Evolutionary conservation across 2,329 filamentous ascomycete species (phyloP), one percentile per base, ranked within the genome.

Genomic region (Paraphaeosphaeria minitans): DNA sequence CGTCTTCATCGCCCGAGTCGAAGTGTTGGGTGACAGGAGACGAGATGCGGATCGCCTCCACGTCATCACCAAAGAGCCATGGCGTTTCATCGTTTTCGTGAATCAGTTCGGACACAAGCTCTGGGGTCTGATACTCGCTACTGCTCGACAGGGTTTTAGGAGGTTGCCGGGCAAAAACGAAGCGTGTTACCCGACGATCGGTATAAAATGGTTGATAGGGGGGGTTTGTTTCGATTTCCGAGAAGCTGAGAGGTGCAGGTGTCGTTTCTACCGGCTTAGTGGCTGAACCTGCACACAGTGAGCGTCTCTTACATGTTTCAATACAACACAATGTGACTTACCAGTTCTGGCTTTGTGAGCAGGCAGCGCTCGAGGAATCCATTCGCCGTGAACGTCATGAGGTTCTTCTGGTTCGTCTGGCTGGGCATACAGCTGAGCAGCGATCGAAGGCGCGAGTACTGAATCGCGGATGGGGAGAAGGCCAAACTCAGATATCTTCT

Each of bases 161-260:
- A 4, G 59, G 37, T 8, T 62, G 60, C 78, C 50, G 83, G 3
- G 76, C 74, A 71, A 89, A 91, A 43, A 92, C 84, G 65, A 88
- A 90, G 29, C 97, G 81, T n/a, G 84, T 86, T 46, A 98, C 91
- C 3, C 94, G 87, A 55, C 87, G 86, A 71, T 98, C 93, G 0
- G 93, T 95, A 74, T 98, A 94, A 80, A 98, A 97, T 1, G 95
- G 94, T 70, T 97, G 93, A 69, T 97, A 98, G 2, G 94, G 92
- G 4, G 93, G 91, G 71, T 94, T 97, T 1, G 94, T 97, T 73
- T 99, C 95, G 64, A 97, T 96, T 80, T 97, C 93, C 6, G 92
- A 92, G 86, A 93, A 73, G 80, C 74, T 76, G 22, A 77, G 60
- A 16, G 74, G 74, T 16, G 90, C 74, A 79, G 91, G 76, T 1